Conservation (phyloP, 23 red algal genomes). For the Gracilaria gracilis region DNA sequence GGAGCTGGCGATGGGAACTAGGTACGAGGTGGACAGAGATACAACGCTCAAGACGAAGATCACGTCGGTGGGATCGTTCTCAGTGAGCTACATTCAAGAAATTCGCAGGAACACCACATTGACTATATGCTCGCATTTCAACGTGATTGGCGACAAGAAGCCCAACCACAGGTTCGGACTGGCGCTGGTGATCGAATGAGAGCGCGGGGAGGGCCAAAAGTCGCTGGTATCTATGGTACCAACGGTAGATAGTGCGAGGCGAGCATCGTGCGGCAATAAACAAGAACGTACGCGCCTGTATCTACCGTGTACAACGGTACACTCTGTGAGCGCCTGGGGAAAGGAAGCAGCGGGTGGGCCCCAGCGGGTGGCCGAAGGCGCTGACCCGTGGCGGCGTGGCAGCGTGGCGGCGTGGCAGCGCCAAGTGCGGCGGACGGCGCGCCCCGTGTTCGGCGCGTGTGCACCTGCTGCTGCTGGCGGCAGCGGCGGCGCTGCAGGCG, state of each 20-base stretch:
- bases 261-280: no score
- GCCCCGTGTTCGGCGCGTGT: no score
- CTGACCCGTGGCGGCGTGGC: constrained; percentile 20
- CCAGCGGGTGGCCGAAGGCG: background rate
- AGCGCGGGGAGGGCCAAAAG: no score
- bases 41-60: constrained; percentile 86
- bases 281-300: background rate
- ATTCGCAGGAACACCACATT: constrained; percentile 75
- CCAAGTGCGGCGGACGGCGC: background rate
- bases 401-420: background rate
- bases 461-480: no score
- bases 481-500: background rate
- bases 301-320: no score
- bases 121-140: constrained; percentile 70
- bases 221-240: background rate
- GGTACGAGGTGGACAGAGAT: constrained; percentile 72
- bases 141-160: constrained; percentile 69
- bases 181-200: constrained; percentile 79
- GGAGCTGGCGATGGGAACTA: constrained; percentile 79
- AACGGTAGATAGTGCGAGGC: no score
- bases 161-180: constrained; percentile 79
- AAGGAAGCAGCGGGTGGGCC: no score
- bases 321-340: no score
- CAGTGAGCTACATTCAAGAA: constrained; percentile 78
- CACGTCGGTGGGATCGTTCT: constrained; percentile 74